These are phyloP conservation scores for Xylaria multiplex DNA, from an alignment of 2,329 filamentous ascomycete genomes.

Conservation along the genomic window DNA sequence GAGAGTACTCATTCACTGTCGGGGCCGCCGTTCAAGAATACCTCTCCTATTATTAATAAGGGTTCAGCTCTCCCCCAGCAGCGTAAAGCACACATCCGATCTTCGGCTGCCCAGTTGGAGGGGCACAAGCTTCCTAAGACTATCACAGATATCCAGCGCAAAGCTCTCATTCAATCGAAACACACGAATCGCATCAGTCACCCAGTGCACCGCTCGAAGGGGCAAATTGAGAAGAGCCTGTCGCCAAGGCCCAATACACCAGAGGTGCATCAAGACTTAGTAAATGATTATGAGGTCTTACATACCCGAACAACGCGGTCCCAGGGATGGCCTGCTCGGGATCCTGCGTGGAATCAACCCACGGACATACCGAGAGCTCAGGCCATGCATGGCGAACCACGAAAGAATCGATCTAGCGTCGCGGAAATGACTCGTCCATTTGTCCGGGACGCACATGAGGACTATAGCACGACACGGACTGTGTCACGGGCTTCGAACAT, in stretches of 20 bases:
- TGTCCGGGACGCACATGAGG: neutral
- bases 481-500: constrained; percentile 43
- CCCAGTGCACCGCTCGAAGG: neutral
- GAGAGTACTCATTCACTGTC: neutral
- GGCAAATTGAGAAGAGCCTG: neutral
- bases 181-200: neutral
- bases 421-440: neutral
- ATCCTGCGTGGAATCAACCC: neutral
- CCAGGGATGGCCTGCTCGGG: neutral
- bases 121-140: constrained; percentile 22
- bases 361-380: constrained; percentile 3
- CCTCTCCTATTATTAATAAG: neutral
- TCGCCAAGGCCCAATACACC: constrained; percentile 1
- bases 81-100: neutral
- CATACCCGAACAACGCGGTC: neutral
- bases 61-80: neutral
- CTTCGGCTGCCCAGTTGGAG: neutral
- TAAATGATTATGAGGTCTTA: neutral
- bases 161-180: constrained; percentile 35
- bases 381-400: neutral
- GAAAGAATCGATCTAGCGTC: neutral
- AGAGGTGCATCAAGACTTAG: neutral
- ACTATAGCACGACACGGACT: constrained; percentile 16
- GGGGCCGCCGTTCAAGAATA: constrained; percentile 12
- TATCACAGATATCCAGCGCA: constrained; percentile 33